These are phyloP conservation scores for Podospora comata DNA, from an alignment of 495 filamentous ascomycete genomes.

Conservation along the genomic window DNA sequence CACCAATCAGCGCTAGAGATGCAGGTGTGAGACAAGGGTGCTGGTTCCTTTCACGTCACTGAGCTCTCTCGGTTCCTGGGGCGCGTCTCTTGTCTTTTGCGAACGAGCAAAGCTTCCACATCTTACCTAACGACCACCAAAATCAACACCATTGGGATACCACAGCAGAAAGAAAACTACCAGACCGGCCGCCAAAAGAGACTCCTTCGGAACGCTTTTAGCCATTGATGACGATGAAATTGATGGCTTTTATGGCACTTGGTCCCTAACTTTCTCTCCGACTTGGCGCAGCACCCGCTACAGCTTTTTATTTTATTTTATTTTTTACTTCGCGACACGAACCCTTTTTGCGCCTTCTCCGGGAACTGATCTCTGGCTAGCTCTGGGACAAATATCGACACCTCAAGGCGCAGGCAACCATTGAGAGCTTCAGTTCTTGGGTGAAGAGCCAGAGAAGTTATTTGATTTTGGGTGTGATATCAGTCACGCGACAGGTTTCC, in stretches of 20 bases:
- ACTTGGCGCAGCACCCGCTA: constrained; percentile 6
- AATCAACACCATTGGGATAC: constrained; percentile 5
- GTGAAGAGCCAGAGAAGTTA: background rate
- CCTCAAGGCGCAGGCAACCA: background rate
- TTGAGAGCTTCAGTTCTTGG: background rate
- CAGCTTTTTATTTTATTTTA: background rate
- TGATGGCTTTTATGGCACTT: constrained; percentile 13
- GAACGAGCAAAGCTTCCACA: constrained; percentile 9
- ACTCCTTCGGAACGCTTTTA: constrained; percentile 1
- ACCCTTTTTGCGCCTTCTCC: background rate
- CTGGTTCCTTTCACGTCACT: constrained; percentile 25
- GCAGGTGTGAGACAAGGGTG: constrained; percentile 5
- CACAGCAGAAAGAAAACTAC: background rate
- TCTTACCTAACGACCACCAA: constrained; percentile 7
- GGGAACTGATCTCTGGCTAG: background rate
- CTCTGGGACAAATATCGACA: background rate
- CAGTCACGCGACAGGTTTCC: background rate
- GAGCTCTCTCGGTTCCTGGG: background rate
- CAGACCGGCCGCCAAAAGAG: background rate
- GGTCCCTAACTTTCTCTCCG: constrained; percentile 9
- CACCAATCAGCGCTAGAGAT: constrained; percentile 8
- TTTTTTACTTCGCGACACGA: background rate
- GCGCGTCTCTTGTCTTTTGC: constrained; percentile 9
- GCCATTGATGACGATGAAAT: constrained; percentile 12
- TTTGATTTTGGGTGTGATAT: background rate